These are phyloP conservation scores for Coleophoma cylindrospora DNA, from an alignment of 2,329 filamentous ascomycete genomes.

Conservation along the genomic window DNA sequence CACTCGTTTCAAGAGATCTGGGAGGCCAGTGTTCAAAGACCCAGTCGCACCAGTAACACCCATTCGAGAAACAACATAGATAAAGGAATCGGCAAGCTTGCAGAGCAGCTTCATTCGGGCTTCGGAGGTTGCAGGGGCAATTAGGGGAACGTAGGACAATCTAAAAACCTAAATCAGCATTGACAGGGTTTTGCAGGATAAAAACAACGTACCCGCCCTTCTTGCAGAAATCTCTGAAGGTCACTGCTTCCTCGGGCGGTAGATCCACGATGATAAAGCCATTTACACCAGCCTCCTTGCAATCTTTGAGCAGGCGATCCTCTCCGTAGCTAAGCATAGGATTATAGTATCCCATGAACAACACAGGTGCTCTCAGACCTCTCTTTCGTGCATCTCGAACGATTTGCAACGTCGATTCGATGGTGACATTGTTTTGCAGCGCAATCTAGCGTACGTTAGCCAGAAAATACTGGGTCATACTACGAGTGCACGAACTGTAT, in stretches of 20 bases:
- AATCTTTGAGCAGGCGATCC: conserved; percentile 79
- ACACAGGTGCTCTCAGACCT: conserved; percentile 75
- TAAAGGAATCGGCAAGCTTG: conserved; percentile 95
- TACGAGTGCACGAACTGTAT: conserved; percentile 55
- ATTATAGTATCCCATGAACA: conserved; percentile 99
- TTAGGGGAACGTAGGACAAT: conserved; percentile 93
- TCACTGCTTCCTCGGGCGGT: conserved; percentile 90
- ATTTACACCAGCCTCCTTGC: conserved; percentile 79
- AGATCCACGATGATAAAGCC: conserved; percentile 97
- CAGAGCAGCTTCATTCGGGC: conserved; percentile 92
- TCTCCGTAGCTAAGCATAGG: conserved; percentile 92
- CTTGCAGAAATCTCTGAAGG: conserved; percentile 81
- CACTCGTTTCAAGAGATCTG: conserved; percentile 76
- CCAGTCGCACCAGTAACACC: conserved; percentile 91
- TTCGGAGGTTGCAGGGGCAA: conserved; percentile 90
- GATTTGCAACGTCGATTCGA: conserved; percentile 74
- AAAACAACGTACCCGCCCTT: conserved; percentile 57
- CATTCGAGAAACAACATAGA: conserved; percentile 97
- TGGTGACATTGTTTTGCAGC: conserved; percentile 82
- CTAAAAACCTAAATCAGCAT: conserved; percentile 31
- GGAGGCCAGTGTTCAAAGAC: conserved; percentile 74
- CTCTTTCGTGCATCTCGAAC: conserved; percentile 72
- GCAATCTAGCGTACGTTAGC: conserved; percentile 45
- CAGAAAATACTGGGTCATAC: too few species aligned
- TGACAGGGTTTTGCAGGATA: too few species aligned